phyloP scores from a whole-genome alignment of 2,329 filamentous ascomycete species.

The Exutisphaerella laricina region DNA sequence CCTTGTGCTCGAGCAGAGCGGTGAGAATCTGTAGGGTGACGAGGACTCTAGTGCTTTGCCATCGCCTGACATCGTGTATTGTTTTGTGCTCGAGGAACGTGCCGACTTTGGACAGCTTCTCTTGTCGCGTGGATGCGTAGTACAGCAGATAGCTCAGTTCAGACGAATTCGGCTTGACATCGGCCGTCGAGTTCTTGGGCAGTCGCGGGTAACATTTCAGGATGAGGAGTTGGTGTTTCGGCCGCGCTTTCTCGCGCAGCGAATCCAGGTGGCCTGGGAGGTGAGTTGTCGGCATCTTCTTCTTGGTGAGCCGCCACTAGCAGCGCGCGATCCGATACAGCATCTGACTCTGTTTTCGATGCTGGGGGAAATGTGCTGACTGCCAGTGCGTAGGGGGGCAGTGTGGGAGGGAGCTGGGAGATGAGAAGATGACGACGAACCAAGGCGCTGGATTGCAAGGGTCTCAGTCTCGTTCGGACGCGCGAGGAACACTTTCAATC shows the following conservation, averaged over 20 bases:
- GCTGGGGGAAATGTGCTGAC: not conserved
- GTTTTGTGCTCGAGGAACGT: slow-evolving; percentile 93
- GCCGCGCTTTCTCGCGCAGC: slow-evolving; percentile 58
- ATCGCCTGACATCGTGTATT: slow-evolving; percentile 82
- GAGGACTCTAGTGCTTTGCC: slow-evolving; percentile 77
- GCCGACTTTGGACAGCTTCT: slow-evolving; percentile 94
- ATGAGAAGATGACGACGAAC: not conserved
- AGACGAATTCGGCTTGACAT: slow-evolving; percentile 92
- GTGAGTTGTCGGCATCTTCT: slow-evolving; percentile 24
- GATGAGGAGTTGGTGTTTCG: slow-evolving; percentile 94
- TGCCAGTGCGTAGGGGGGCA: not conserved
- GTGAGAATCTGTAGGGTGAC: slow-evolving; percentile 90
- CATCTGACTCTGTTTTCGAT: not conserved
- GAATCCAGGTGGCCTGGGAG: slow-evolving; percentile 27
- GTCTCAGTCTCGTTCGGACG: too few species aligned
- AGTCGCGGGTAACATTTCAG: slow-evolving; percentile 94
- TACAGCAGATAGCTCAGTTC: slow-evolving; percentile 96
- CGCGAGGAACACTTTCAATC: too few species aligned
- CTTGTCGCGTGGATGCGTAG: slow-evolving; percentile 89
- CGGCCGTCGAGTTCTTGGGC: slow-evolving; percentile 74
- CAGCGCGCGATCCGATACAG: slow-evolving; percentile 1
- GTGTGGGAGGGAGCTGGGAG: not conserved
- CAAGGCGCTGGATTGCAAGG: too few species aligned
- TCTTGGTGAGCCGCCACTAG: slow-evolving; percentile 5
- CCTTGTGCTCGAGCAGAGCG: slow-evolving; percentile 77